These are phyloP conservation scores for Zygnema circumcarinatum DNA, from an alignment of 139 green algal species.

Conservation along the genomic window DNA sequence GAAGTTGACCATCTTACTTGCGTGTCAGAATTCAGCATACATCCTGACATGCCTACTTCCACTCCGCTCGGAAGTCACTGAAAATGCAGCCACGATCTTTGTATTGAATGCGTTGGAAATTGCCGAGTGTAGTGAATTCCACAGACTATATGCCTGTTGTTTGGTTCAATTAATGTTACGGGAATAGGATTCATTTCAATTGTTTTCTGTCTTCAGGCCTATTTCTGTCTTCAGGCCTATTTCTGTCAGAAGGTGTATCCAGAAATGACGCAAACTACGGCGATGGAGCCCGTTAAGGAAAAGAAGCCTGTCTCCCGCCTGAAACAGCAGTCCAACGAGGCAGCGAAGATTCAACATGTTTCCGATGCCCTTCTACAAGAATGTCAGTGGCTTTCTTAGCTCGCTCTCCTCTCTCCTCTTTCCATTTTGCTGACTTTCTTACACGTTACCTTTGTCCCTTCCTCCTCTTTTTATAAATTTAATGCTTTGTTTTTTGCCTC, in stretches of 20 bases:
- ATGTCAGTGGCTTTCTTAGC: background rate
- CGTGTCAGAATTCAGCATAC: constrained; percentile 1
- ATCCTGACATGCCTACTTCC: background rate
- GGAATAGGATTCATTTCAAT: constrained; percentile 4
- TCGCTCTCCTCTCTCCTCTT: background rate
- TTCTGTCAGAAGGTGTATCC: constrained; percentile 1
- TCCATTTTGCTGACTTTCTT: background rate
- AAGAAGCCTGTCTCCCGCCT: background rate
- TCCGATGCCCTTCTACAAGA: background rate
- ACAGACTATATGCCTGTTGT: constrained; percentile 2
- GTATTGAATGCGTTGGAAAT: constrained; percentile 3
- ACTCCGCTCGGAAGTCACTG: background rate
- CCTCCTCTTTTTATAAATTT: background rate
- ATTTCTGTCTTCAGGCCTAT: constrained; percentile 2
- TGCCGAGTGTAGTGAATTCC: background rate
- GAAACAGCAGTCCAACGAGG: background rate
- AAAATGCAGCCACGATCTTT: constrained; percentile 2
- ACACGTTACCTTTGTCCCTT: background rate
- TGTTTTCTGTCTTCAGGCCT: constrained; percentile 1
- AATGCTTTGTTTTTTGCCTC: background rate
- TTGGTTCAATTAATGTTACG: constrained; percentile 4
- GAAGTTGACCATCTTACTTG: constrained; percentile 2
- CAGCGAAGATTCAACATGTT: background rate
- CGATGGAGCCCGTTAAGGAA: too few species aligned
- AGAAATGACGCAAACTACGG: too few species aligned